Evolutionary conservation across 163 green algal genomes (phyloP).

Genomic region (Trebouxia gelatinosa): DNA sequence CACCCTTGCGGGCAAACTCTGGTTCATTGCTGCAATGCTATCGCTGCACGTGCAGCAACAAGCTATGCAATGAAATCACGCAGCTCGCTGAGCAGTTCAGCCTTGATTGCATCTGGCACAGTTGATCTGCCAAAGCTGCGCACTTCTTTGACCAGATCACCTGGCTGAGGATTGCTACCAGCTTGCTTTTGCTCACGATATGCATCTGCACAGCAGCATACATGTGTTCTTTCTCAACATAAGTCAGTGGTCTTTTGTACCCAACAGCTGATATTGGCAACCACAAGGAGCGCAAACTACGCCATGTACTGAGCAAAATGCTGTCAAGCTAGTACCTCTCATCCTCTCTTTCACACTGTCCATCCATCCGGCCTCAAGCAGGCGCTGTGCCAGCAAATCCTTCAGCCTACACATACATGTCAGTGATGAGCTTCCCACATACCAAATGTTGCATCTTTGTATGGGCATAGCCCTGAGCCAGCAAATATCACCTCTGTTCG

Average conservation of each 20-base stretch:
- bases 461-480: neutral
- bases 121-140: constrained; percentile 9
- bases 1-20: too few relatives aligned
- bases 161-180: neutral
- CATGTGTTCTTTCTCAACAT: neutral
- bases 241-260: neutral
- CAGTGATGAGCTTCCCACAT: neutral
- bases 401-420: constrained; percentile 1
- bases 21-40: too few relatives aligned
- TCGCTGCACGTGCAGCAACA: too few relatives aligned
- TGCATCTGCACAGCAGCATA: constrained; percentile 4
- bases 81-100: constrained; percentile 33
- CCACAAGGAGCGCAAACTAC: neutral
- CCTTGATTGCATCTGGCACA: constrained; percentile 35
- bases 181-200: neutral
- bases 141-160: constrained; percentile 30
- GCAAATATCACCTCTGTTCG: constrained; percentile 1
- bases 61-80: constrained; percentile 25
- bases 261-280: neutral
- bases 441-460: neutral
- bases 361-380: constrained; percentile 31
- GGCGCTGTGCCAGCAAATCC: constrained; percentile 16
- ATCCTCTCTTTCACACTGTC: constrained; percentile 25
- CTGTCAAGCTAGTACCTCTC: neutral
- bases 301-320: neutral